Evolutionary conservation across 2,329 filamentous ascomycete species (phyloP), one percentile per base, ranked within the genome.

Genomic region (Penicillium hesseltinei): DNA sequence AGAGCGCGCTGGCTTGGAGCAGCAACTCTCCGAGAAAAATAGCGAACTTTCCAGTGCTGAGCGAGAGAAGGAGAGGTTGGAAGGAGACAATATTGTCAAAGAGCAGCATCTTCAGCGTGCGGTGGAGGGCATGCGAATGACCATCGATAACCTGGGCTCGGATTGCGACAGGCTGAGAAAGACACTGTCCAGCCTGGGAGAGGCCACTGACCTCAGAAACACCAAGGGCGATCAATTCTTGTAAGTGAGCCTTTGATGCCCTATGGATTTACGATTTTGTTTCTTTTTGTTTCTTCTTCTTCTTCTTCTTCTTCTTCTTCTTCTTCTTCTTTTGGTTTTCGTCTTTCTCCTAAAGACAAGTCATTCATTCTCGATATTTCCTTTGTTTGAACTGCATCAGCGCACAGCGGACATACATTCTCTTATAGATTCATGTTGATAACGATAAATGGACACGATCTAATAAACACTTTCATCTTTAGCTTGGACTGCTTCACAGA

Each of bases 401-500:
- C 23, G 43, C 39, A 44, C 25, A 42, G 44, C 50, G 55, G 31
- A 15, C 50, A 44, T 57, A 44, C 40, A 56, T 50, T 51, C 33
- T 53, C 56, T 56, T 62, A 66, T 66, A 70, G 57, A 69, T 64
- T 62, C 62, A 69, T 71, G 65, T 71, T 62, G 64, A 65, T 70
- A 72, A 62, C 52, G 52, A 61, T 65, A 68, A 69, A 69, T 79
- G 69, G 74, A 75, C 68, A 71, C 70, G 61, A 58, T 78, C 78
- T 75, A 76, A 69, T 77, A 67, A 69, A 60, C 57, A 56, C 59
- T 62, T 54, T 66, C 64, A 63, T 70, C 59, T 73, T 66, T 74
- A 83, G 81, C 75, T 67, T 80, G 66, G 78, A 82, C 58, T 78
- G 78, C 47, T 84, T 84, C 71, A 73, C 71, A 43, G 76, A 82